Conservation (phyloP, 1,284 basidiomycete species). For the Microbotryum lychnidis-dioicae region DNA sequence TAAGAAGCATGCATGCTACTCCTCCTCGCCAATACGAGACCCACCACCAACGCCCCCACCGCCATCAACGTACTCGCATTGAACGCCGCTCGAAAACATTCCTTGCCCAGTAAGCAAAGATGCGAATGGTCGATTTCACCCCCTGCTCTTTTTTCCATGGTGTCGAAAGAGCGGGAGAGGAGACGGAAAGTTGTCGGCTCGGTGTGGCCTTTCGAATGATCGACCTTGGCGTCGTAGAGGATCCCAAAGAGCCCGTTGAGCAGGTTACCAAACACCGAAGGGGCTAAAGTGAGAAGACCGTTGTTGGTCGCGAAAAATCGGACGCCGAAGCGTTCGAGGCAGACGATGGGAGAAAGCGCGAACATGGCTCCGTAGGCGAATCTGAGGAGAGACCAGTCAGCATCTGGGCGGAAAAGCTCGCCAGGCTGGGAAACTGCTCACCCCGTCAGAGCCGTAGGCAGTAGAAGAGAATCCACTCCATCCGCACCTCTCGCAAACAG, state of each 20-base stretch:
- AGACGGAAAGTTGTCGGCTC: neutral
- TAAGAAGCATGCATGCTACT: neutral
- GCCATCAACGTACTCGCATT: conserved; percentile 17
- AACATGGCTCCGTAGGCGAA: conserved; percentile 22
- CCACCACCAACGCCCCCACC: conserved; percentile 4
- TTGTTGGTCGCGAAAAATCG: conserved; percentile 7
- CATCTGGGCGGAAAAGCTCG: neutral
- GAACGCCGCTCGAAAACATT: conserved; percentile 19
- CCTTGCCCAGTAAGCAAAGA: conserved; percentile 11
- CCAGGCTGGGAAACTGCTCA: neutral
- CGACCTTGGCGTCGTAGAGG: conserved; percentile 20
- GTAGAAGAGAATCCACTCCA: conserved; percentile 3
- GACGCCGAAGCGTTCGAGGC: conserved; percentile 25
- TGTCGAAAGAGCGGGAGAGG: neutral
- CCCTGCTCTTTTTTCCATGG: neutral
- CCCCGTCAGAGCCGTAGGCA: conserved; percentile 13
- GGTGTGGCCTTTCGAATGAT: neutral
- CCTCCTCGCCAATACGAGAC: neutral
- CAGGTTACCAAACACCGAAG: conserved; percentile 13
- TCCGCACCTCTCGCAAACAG: conserved; percentile 7
- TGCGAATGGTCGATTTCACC: neutral
- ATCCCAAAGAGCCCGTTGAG: conserved; percentile 17
- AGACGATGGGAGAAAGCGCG: conserved; percentile 13
- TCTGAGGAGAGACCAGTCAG: neutral
- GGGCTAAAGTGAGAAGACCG: conserved; percentile 9